Base-by-base conservation (phyloP, 768 basidiomycete species). In the Mycena alexandri region DNA sequence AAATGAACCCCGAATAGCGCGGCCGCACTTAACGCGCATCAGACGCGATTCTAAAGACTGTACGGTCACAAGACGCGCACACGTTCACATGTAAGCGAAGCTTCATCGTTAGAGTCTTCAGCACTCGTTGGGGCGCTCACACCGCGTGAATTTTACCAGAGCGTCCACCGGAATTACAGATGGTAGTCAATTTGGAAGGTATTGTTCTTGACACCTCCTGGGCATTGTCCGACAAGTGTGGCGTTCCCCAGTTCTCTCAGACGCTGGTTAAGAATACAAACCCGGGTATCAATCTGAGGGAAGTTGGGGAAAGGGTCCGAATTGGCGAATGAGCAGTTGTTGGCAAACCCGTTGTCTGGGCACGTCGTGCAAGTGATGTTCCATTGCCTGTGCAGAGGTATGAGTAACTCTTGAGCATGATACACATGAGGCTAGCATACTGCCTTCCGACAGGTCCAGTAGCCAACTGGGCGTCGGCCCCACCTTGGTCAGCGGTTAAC, bases 311-410 rank as follows among this genome's bases (percentile, higher is more conserved):
- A 48, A 5, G 47, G 47, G 22, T 48, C 24, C 38, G 38, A 38
- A 6, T 48, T 48, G 1, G 47, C 47, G 36, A 55, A 55, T 14
- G 38, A 16, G 22, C 53, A 55, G 34, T 54, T 11, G 38, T 41
- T 55, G 22, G 21, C 53, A 4, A 55, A 16, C 5, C 53, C 53
- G 24, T 6, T 14, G 14, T 13, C 11, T 17, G 53, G 38, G 38
- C 53, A 55, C 7, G 53, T 55, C 38, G 53, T 55, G 53, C 53
- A 55, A 12, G 53, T 55, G 38, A 55, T 38, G 53, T 54, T 54
- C 53, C 53, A 54, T 25, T 42, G 38, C 13, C 53, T 55, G 47
- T 22, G 24, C 12, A 11, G 11, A 38, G 14, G 10, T 14, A 9
- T 38, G 10, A 38, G 38, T 38, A 14, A 11, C 29, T 29, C 3